Evolutionary conservation across 352 stramenopile genomes (phyloP).

Genomic region (Thraustochytrium striatum): DNA sequence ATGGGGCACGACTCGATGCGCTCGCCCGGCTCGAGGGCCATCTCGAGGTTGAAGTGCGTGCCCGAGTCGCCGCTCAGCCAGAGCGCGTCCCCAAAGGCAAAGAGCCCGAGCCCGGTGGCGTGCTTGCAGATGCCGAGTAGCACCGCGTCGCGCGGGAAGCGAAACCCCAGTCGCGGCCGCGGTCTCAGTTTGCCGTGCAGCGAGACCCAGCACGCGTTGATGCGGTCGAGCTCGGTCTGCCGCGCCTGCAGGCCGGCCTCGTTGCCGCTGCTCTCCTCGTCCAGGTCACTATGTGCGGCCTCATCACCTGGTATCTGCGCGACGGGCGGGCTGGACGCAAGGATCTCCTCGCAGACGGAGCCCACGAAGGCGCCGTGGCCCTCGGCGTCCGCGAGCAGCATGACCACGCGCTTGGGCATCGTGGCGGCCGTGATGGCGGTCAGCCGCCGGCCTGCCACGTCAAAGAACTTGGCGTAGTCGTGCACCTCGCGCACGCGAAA

Average conservation of each 20-base stretch:
- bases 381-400: no score
- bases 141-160: background rate
- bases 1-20: conserved; percentile 6
- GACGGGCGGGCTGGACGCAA: background rate
- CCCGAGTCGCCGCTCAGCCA: background rate
- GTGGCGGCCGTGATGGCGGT: no score
- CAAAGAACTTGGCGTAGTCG: background rate
- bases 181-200: background rate
- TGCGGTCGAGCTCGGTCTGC: background rate
- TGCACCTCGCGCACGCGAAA: background rate
- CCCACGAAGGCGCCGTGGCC: no score
- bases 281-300: background rate
- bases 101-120: conserved; percentile 11
- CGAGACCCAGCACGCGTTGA: background rate
- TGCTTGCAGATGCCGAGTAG: conserved; percentile 21
- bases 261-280: no score
- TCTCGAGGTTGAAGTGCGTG: background rate
- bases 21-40: background rate
- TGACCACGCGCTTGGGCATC: no score
- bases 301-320: background rate
- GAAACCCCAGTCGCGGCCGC: background rate
- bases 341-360: no score
- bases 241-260: background rate
- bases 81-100: conserved; percentile 19
- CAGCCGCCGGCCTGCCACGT: background rate